Percentiles rank a stretch among this genome's conserved stretches.
phyloP scores from a whole-genome alignment of 139 green algal species.

The Zygnema cylindricum region DNA sequence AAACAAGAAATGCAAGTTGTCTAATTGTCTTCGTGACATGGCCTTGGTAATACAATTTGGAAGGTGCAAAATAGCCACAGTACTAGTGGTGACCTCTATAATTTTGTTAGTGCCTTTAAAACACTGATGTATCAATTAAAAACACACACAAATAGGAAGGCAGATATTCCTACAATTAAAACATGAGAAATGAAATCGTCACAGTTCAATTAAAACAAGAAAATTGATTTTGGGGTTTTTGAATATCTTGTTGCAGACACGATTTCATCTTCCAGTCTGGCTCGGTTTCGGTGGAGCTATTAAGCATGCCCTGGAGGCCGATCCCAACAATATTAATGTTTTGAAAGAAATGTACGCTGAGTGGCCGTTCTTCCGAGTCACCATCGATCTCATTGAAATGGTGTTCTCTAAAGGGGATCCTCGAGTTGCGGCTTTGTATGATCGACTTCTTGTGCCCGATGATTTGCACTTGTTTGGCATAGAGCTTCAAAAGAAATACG shows the following conservation, averaged over 20 bases:
- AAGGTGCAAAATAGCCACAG: too few relatives aligned
- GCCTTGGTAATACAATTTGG: too few relatives aligned
- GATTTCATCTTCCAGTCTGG: constrained; percentile 95
- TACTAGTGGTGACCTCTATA: too few relatives aligned
- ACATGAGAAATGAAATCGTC: too few relatives aligned
- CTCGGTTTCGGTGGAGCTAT: constrained; percentile 91
- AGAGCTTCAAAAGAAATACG: constrained; percentile 42
- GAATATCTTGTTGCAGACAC: constrained; percentile 70
- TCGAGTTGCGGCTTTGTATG: constrained; percentile 54
- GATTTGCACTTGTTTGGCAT: constrained; percentile 55
- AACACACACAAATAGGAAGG: too few relatives aligned
- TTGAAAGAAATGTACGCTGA: constrained; percentile 90
- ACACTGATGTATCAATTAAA: too few relatives aligned
- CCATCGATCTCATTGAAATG: constrained; percentile 68
- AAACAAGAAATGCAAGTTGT: too few relatives aligned
- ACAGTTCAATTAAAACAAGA: too few relatives aligned
- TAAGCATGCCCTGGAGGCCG: constrained; percentile 63
- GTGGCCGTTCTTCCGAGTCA: constrained; percentile 95
- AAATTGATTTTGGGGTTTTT: too few relatives aligned
- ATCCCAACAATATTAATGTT: constrained; percentile 67
- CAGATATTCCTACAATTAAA: too few relatives aligned
- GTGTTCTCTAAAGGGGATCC: constrained; percentile 67
- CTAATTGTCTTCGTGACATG: too few relatives aligned
- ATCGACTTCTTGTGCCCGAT: constrained; percentile 46
- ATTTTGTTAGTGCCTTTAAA: too few relatives aligned